Evolutionary conservation across 2,329 filamentous ascomycete species (phyloP), one percentile per base, ranked within the genome.

Genomic region (Alternaria ventricosa): DNA sequence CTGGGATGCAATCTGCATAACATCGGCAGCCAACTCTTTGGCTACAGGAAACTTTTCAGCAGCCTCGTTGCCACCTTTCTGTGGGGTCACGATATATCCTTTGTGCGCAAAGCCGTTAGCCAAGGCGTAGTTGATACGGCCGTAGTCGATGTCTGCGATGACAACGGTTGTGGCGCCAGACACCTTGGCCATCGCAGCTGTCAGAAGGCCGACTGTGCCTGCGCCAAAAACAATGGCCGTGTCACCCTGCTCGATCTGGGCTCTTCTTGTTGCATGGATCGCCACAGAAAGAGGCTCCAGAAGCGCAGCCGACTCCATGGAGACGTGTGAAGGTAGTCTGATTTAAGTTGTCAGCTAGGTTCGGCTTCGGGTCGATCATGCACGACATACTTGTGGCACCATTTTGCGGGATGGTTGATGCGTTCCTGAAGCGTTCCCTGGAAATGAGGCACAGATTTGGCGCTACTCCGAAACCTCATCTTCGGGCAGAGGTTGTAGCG

Each of bases 141-240:
- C 79, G 57, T 72, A 73, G 53, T 81, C 79, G 44, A 82, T 77
- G 58, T 82, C 80, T 33, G 78, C 80, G 59, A 81, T 81, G 12
- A 80, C 71, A 4, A 82, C 79, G 3, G 76, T 80, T 11, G 78
- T 79, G n/a, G 79, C 79, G 30, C 80, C 80, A 59, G 76, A 80
- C 54, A 80, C 65, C 64, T 78, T 80, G 15, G 80, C 79, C 78
- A 81, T 81, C 13, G 79, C 79, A 47, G 79, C 79, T 43, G 75
- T 76, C 57, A 82, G 69, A 23, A 82, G 67, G 11, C 80, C 80
- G 57, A 82, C 78, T 3, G 93, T 93, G 0, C 93, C 94, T 4
- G 93, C 93, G 49, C 93, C 93, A 84, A 96, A 95, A 22, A 97
- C 89, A 4, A 96, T 90, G 15, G 94, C 92, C 7, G 87, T 88